Conservation (phyloP, 2,329 filamentous ascomycete genomes). For the Parafenestella ontariensis region DNA sequence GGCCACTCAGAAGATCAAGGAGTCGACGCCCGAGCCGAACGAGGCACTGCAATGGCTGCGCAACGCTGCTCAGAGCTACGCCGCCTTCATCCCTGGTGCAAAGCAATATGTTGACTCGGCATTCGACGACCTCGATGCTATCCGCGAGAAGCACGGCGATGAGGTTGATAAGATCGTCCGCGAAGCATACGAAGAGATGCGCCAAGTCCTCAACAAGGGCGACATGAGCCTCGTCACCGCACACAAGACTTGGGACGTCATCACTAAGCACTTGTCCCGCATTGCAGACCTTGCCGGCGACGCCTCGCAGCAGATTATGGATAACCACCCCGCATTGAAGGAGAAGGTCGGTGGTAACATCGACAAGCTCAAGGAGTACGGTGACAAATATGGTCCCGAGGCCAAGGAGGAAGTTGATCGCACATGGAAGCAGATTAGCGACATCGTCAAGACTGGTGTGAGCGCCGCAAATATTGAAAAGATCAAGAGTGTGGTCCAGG, state of each 20-base stretch:
- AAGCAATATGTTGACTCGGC: constrained; percentile 70
- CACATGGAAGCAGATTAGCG: constrained; percentile 71
- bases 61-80: constrained; percentile 71
- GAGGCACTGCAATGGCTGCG: constrained; percentile 72
- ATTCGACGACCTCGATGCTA: constrained; percentile 74
- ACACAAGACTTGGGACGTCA: constrained; percentile 65
- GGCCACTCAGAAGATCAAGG: constrained; percentile 66
- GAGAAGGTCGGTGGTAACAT: constrained; percentile 73
- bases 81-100: constrained; percentile 74
- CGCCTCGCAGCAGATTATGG: constrained; percentile 67
- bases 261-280: constrained; percentile 67
- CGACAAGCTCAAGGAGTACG: constrained; percentile 72
- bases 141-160: constrained; percentile 70
- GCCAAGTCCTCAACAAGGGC: constrained; percentile 67
- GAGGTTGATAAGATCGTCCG: constrained; percentile 74
- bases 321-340: constrained; percentile 77
- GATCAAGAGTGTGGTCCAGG: constrained; percentile 68
- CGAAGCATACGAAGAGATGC: constrained; percentile 72
- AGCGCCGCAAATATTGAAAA: constrained; percentile 62
- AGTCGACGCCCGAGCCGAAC: constrained; percentile 69
- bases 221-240: constrained; percentile 68
- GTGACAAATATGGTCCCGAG: constrained; percentile 74
- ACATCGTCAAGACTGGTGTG: constrained; percentile 69
- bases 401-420: constrained; percentile 78
- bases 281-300: constrained; percentile 69